A percentile compares a stretch with the other conserved stretches of the same genome.
phyloP scores from a whole-genome alignment of 768 basidiomycete species.

The Dendrothele bispora region DNA sequence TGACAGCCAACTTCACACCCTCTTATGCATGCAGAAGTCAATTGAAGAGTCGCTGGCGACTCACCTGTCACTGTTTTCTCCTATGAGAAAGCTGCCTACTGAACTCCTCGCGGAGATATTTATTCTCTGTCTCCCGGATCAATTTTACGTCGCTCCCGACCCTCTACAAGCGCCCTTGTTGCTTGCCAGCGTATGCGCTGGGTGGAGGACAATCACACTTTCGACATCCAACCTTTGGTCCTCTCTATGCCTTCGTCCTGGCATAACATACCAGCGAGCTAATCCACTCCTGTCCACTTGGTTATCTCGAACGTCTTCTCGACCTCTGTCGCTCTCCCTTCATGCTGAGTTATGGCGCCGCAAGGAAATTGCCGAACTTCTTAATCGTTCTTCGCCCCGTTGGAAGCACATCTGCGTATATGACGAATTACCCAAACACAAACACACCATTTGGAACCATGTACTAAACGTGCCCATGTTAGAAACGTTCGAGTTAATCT shows the following conservation, averaged over 20 bases:
- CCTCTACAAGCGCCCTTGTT: slow-evolving; percentile 4
- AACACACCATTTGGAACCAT: background rate
- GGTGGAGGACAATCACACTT: slow-evolving; percentile 9
- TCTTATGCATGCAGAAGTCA: too few relatives aligned
- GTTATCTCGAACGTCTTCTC: background rate
- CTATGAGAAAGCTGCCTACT: slow-evolving; percentile 10
- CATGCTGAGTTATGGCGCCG: background rate
- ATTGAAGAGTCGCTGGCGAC: too few relatives aligned
- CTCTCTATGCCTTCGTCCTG: slow-evolving; percentile 8
- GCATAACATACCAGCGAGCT: background rate
- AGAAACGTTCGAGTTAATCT: background rate
- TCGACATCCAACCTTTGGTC: slow-evolving; percentile 9
- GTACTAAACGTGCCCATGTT: background rate
- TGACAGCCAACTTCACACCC: too few relatives aligned
- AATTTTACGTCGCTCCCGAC: slow-evolving; percentile 6
- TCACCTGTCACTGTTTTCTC: too few relatives aligned
- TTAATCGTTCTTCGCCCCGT: background rate
- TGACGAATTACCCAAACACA: too few relatives aligned
- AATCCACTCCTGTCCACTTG: background rate
- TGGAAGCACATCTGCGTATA: background rate
- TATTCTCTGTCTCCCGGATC: slow-evolving; percentile 4
- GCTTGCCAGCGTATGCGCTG: slow-evolving; percentile 7
- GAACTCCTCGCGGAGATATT: slow-evolving; percentile 10
- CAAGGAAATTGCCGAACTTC: background rate
- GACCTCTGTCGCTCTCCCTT: background rate